Evolutionary conservation across 805 yeast species (phyloP), one percentile per base, ranked within the genome.

Genomic region (Ogataea glucozyma): DNA sequence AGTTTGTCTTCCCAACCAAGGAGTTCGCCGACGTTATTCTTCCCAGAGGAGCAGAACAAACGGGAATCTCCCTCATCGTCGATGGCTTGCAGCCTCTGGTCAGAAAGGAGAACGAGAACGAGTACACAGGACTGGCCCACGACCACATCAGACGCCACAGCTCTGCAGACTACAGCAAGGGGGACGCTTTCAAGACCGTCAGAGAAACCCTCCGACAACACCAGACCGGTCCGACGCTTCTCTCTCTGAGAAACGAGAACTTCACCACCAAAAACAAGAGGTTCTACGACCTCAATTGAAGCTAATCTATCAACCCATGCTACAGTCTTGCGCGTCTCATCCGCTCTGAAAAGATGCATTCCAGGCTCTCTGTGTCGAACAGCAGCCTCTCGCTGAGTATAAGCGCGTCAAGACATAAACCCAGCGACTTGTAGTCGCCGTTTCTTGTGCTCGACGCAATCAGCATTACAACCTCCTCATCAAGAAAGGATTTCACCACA

Each of bases 11-110:
- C 23, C 81, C 79, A n/a, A 85, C 93, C 1, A 83, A 81, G 57
- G 81, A 79, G 46, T 72, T 67, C 46, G 88, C 95, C 1, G 95
- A 86, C 61, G 80, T 85, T 6, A 75, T 87, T 20, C 67, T 86
- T 55, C 89, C 91, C 2, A 67, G 81, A 26, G 91, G 89, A 2
- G 77, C 83, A 6, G 88, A 83, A 44, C 47, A 64, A 2, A 66
- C 72, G 24, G 87, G 85, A 8, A 70, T 83, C 4, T 57, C 66
- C 9, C 65, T 87, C 45, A 73, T 86, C 11, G 75, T 83, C 16
- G 88, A 82, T 53, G 91, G 89, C 0, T 58, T 86, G 3, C 62
- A 72, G 23, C 75, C 78, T 6, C 34, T 65, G 9, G 36, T 69
- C 4, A 32, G 47, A 5, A 22, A 52, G 19, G 46, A 48, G 7